phyloP scores from a whole-genome alignment of 1,284 basidiomycete genomes.

The Rugiboletus extremiorientalis region DNA sequence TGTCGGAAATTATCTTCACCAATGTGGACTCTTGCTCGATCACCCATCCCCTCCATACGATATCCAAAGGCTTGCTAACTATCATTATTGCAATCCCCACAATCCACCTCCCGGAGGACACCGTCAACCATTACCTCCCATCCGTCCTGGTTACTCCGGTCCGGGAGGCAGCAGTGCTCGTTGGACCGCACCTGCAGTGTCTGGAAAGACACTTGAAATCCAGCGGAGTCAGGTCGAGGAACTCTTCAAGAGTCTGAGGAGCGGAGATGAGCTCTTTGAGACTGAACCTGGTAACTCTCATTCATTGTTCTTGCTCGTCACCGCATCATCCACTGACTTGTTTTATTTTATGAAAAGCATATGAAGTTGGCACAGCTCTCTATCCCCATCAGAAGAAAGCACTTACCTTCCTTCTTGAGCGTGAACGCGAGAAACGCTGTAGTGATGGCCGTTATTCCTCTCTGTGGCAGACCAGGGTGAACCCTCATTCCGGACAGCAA shows the following conservation, averaged over 20 bases:
- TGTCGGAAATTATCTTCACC: conserved; percentile 74
- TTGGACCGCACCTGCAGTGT: conserved; percentile 61
- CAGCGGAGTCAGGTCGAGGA: conserved; percentile 94
- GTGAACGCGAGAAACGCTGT: conserved; percentile 73
- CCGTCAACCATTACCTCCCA: conserved; percentile 42
- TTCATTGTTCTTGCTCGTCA: conserved; percentile 13
- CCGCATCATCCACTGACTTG: conserved; percentile 17
- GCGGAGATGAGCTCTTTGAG: conserved; percentile 84
- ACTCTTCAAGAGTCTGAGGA: conserved; percentile 85
- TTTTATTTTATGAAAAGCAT: conserved; percentile 43
- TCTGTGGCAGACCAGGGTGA: conserved; percentile 69
- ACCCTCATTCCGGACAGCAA: conserved; percentile 48
- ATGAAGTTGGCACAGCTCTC: conserved; percentile 85
- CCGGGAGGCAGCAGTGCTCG: conserved; percentile 43
- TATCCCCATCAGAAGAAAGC: conserved; percentile 99
- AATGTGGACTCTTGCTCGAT: conserved; percentile 72
- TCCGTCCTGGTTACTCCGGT: conserved; percentile 43
- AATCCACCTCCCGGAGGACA: conserved; percentile 75
- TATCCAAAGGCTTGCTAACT: conserved; percentile 55
- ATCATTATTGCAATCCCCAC: conserved; percentile 88
- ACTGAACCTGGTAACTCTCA: conserved; percentile 73
- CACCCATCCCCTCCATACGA: conserved; percentile 70
- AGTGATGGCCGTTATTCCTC: conserved; percentile 62
- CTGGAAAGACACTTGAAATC: conserved; percentile 85
- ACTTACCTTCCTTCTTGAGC: conserved; percentile 92